Evolutionary conservation across 768 basidiomycete genomes (phyloP).

Genomic region (Lentinula raphanica): DNA sequence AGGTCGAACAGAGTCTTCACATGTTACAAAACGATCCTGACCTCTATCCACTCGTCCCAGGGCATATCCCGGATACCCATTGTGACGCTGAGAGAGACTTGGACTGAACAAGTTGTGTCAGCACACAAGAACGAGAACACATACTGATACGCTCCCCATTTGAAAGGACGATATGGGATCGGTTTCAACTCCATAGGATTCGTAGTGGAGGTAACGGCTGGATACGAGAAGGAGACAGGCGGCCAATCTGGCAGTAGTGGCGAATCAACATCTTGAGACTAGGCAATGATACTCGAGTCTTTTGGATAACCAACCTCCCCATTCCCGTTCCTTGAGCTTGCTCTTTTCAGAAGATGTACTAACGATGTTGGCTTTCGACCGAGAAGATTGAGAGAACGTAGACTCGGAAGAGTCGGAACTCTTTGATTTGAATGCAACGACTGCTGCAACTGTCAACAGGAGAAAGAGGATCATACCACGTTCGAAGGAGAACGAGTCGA

Average conservation of each 20-base stretch:
- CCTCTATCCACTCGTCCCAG: conserved; percentile 73
- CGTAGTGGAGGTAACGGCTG: conserved; percentile 37
- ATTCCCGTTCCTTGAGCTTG: conserved; percentile 4
- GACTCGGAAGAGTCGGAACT: too few relatives aligned
- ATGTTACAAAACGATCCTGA: conserved; percentile 14
- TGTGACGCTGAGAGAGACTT: conserved; percentile 43
- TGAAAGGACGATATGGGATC: conserved; percentile 62
- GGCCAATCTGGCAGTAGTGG: conserved; percentile 44
- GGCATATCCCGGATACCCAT: conserved; percentile 66
- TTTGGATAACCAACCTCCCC: conserved; percentile 5
- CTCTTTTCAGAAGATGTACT: background rate
- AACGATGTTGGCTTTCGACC: background rate
- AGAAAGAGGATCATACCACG: background rate
- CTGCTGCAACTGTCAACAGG: background rate
- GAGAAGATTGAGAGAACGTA: background rate
- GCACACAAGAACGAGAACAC: conserved; percentile 17
- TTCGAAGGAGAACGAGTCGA: background rate
- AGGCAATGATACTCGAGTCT: too few relatives aligned
- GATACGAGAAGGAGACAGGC: conserved; percentile 47
- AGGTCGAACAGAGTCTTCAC: background rate
- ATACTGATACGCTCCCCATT: conserved; percentile 59
- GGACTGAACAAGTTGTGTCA: background rate
- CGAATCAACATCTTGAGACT: too few relatives aligned
- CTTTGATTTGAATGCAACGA: background rate
- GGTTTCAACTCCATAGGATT: conserved; percentile 42